Evolutionary conservation across 2,329 filamentous ascomycete genomes (phyloP), one percentile per base, ranked within the genome.

Genomic region (Pyrenochaeta sp.): DNA sequence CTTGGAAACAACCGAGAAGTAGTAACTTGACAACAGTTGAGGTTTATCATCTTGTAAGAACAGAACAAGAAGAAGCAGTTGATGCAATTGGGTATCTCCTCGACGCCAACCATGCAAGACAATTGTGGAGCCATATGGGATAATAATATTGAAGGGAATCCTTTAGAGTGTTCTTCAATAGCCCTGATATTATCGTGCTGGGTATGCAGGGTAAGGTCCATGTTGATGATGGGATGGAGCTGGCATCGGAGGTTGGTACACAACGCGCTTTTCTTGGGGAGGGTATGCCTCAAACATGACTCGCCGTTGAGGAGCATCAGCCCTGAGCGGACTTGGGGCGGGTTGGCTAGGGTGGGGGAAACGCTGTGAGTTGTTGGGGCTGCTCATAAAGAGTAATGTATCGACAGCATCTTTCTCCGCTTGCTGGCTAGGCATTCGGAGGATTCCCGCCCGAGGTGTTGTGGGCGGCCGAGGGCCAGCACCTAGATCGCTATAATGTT

Each of bases 371-470:
- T 91, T 90, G 14, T 88, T 88, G 0, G 90, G 90, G 58, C 88
- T 91, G 67, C 90, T 92, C 86, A 95, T 90, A 68, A 93, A 92
- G 21, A 94, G 79, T 20, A 95, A 77, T 0, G 90, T 89, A 69
- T 93, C 90, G 41, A 94, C 87, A 5, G 91, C 91, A 66, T 94
- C 91, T 67, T 92, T 90, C 69, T 95, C 91, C 45, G 80, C 81
- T 56, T 90, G 85, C 58, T 90, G 88, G 50, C 87, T 88, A 0
- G 88, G 87, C 27, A 89, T 90, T 56, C 87, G 87, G 4, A 90
- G 77, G 14, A 87, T 84, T 7, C 84, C 81, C 48, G 69, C 59
- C 75, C 72, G 45, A 73, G 76, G 41, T 7, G 67, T 68, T 17
- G 60, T 65, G 23, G 70, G 67, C 29, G 64, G 69, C 60, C 58